A percentile compares a stretch with the other conserved stretches of the same genome.
phyloP scores from a whole-genome alignment of 257 asterid species.

The Fraxinus cuspidata region DNA sequence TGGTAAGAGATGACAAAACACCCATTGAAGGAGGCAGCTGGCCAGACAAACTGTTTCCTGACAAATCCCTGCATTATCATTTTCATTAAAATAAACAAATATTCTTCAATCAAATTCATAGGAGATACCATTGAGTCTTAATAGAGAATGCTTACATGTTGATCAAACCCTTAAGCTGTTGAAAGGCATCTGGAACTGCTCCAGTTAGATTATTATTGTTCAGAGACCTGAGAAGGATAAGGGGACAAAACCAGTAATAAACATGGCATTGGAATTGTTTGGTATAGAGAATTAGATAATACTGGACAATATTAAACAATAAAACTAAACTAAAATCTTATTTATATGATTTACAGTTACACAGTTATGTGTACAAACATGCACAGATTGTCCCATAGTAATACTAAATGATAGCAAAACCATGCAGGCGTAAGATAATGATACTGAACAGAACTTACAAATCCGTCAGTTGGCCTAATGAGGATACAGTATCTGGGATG shows the following conservation, averaged over 20 bases:
- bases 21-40: conserved; percentile 84
- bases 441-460: conserved; percentile 49
- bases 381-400: not conserved
- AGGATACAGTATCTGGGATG: conserved; percentile 58
- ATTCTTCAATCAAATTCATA: not conserved
- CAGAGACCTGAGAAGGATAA: conserved; percentile 51
- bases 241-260: conserved; percentile 12
- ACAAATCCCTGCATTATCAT: conserved; percentile 64
- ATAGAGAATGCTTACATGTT: conserved; percentile 48
- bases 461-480: conserved; percentile 58
- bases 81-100: conserved; percentile 17
- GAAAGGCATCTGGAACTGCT: conserved; percentile 76
- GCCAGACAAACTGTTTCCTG: conserved; percentile 67
- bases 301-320: not conserved
- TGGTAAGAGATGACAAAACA: conserved; percentile 54
- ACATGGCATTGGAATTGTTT: not conserved
- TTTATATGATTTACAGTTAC: not conserved
- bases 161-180: conserved; percentile 46
- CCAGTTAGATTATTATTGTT: conserved; percentile 67
- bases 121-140: conserved; percentile 16
- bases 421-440: not conserved
- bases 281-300: not conserved
- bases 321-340: not conserved
- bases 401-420: not conserved
- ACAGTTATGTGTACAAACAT: not conserved